A percentile compares a stretch with the other conserved stretches of the same genome.
phyloP scores from a whole-genome alignment of 768 basidiomycete species.

The Russula sp. region DNA sequence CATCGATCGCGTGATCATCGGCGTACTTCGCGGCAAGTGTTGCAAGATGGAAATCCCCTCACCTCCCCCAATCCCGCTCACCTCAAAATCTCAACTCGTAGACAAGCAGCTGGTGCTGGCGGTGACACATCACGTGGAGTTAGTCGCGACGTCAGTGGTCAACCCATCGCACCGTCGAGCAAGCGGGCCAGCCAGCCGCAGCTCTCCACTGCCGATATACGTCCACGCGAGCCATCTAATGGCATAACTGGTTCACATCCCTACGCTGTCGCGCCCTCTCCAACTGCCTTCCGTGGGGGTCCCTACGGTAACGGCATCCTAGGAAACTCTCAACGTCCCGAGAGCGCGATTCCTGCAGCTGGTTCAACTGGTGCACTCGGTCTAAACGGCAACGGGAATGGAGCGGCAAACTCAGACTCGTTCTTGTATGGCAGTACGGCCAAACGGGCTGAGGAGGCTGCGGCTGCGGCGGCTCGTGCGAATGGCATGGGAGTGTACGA shows the following conservation, averaged over 20 bases:
- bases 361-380: conserved; percentile 28
- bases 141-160: conserved; percentile 45
- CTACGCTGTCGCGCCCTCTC: conserved; percentile 58
- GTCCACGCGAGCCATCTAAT: conserved; percentile 39
- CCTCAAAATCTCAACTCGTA: conserved; percentile 50
- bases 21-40: conserved; percentile 43
- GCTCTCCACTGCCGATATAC: conserved; percentile 23
- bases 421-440: conserved; percentile 56
- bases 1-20: conserved; percentile 42
- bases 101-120: conserved; percentile 37
- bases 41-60: conserved; percentile 51
- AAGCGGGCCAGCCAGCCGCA: conserved; percentile 64
- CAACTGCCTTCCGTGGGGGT: conserved; percentile 46
- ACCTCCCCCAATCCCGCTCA: conserved; percentile 60
- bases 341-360: conserved; percentile 30
- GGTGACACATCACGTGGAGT: conserved; percentile 49
- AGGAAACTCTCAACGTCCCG: conserved; percentile 25
- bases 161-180: conserved; percentile 58
- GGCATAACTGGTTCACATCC: conserved; percentile 40
- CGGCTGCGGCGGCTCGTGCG: conserved; percentile 30
- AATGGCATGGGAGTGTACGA: conserved; percentile 60
- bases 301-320: conserved; percentile 45
- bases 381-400: conserved; percentile 25
- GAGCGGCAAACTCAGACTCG: conserved; percentile 45
- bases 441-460: conserved; percentile 44